These are phyloP conservation scores for Fagopyrum esculentum DNA, from an alignment of 148 eudicot genomes.

Conservation along the genomic window DNA sequence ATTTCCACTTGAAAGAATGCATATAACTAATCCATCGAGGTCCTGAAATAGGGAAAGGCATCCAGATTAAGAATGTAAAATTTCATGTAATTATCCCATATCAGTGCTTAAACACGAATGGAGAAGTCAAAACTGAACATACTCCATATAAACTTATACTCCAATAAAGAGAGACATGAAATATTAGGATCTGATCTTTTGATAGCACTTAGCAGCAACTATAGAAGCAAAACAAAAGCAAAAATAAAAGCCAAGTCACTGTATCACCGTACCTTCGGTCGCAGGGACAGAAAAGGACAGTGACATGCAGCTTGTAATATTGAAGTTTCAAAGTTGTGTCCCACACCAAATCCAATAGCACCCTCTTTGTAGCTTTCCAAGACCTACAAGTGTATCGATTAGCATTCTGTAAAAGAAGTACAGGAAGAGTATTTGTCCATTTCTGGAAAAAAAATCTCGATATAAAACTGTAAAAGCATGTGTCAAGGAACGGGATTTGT, in stretches of 20 bases:
- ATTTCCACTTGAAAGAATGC: constrained; percentile 61
- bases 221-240: not conserved
- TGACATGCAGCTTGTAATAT: constrained; percentile 57
- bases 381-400: constrained; percentile 40
- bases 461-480: too few relatives aligned
- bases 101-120: not conserved
- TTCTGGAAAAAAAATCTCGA: not conserved
- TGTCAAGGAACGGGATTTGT: too few relatives aligned
- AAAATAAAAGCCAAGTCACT: not conserved
- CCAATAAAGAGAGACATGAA: not conserved
- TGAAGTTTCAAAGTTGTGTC: constrained; percentile 52
- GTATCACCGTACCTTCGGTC: constrained; percentile 47
- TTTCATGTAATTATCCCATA: not conserved
- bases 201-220: not conserved
- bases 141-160: not conserved
- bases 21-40: constrained; percentile 47
- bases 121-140: not conserved
- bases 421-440: not conserved
- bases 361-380: constrained; percentile 53
- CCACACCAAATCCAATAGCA: constrained; percentile 75
- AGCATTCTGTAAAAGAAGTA: constrained; percentile 15
- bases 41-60: constrained; percentile 34
- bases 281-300: constrained; percentile 73
- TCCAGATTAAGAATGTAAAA: not conserved
- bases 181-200: not conserved